Evolutionary conservation across 768 basidiomycete genomes (phyloP).

Genomic region (Rubroboletus satanas): DNA sequence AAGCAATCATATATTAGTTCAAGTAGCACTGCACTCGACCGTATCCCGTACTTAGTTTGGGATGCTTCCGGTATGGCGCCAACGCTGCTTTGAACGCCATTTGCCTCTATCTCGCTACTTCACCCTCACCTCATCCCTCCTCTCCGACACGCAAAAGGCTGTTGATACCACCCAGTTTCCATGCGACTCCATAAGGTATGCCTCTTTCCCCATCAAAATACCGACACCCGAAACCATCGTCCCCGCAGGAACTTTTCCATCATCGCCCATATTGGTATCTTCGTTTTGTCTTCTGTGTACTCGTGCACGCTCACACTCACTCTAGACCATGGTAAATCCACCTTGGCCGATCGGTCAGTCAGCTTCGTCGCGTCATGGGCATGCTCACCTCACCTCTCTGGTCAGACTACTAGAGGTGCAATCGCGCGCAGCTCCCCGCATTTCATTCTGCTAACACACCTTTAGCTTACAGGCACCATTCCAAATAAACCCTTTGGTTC

Average conservation of each 20-base stretch:
- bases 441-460: slow-evolving; percentile 8
- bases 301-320: slow-evolving; percentile 3
- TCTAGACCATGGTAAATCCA: slow-evolving; percentile 94
- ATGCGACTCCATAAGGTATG: slow-evolving; percentile 65
- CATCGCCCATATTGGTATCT: slow-evolving; percentile 87
- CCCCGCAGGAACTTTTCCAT: slow-evolving; percentile 82
- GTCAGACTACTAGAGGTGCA: slow-evolving; percentile 71
- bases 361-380: neutral
- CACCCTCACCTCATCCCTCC: slow-evolving; percentile 29
- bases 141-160: slow-evolving; percentile 29
- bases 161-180: slow-evolving; percentile 60
- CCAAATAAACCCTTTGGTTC: slow-evolving; percentile 55
- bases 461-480: slow-evolving; percentile 86
- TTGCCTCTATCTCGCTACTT: slow-evolving; percentile 20
- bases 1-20: slow-evolving; percentile 17
- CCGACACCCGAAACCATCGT: neutral
- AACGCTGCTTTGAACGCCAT: slow-evolving; percentile 11
- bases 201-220: neutral
- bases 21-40: neutral
- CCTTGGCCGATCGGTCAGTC: slow-evolving; percentile 78
- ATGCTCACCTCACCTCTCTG: slow-evolving; percentile 1
- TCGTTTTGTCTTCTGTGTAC: neutral
- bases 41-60: neutral
- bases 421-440: neutral
- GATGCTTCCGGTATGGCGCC: slow-evolving; percentile 33